Evolutionary conservation across 1,284 basidiomycete species (phyloP), one percentile per base, ranked within the genome.

Genomic region (Cryptococcus maquisensis): DNA sequence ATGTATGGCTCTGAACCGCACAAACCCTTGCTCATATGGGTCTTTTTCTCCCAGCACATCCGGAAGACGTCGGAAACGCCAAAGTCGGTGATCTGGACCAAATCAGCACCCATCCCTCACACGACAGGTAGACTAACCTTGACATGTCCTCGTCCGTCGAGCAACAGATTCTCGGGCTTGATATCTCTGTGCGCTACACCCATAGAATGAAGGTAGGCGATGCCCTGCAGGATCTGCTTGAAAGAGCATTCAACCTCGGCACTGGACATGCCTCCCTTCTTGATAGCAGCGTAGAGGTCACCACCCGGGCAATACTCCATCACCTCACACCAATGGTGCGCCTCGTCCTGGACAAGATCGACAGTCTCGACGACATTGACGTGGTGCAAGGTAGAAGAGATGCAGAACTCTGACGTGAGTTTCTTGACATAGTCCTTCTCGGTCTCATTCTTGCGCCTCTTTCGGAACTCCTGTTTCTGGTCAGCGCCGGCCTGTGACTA

Each of bases 341-440:
- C 85, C 77, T 98, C 95, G 77, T 98, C 95, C 71, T 98, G 95
- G 24, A 98, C 89, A 62, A 98, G 84, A 77, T 98, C 95, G 57
- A 98, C 96, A 2, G 95, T 98, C 80, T 98, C 95, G 69, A 98
- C 94, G 67, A 98, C 84, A 76, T 98, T 98, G 73, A 86, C 81
- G 72, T 98, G 95, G 73, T 98, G 94, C 42, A 98, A 79, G 1
- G 96, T 98, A 35, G 94, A 98, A 35, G 92, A 95, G 62, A 98
- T 98, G 78, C 95, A 98, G 77, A 98, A 98, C 75, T 98, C 95
- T 21, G 95, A 93, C 2, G 95, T 98, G 67, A 98, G 87, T 78
- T 98, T 98, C 84, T 98, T 98, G 79, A 98, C 87, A 71, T 98
- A 98, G 78, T 98, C 96, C 78, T 97, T 97, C 77, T 98, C 94